Conservation (phyloP, 495 filamentous ascomycete species). For the Penicillium subrubescens region DNA sequence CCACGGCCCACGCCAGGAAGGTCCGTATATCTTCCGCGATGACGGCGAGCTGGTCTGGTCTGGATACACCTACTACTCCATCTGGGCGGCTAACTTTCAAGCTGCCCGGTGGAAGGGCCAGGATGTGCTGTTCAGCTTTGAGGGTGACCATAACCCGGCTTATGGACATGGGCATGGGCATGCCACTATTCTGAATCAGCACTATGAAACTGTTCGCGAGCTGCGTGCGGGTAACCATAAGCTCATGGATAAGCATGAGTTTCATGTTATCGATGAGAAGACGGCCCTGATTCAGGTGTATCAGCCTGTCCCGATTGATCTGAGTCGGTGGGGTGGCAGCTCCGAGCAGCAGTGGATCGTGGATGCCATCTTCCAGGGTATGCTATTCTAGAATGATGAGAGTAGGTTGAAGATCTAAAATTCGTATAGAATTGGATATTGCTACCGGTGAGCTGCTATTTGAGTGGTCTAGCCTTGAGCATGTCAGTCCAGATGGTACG, state of each 20-base stretch:
- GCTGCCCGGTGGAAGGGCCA: conserved; percentile 51
- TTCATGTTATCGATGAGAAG: conserved; percentile 48
- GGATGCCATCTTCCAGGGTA: conserved; percentile 46
- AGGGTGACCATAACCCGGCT: conserved; percentile 54
- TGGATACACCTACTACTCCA: conserved; percentile 55
- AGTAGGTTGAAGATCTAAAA: neutral
- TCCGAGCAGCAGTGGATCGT: conserved; percentile 47
- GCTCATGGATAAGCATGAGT: conserved; percentile 56
- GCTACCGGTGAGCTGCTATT: conserved; percentile 42
- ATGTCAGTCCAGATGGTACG: conserved; percentile 47
- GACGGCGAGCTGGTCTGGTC: conserved; percentile 59
- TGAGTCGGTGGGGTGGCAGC: conserved; percentile 39
- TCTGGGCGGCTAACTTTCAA: conserved; percentile 55
- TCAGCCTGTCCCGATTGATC: conserved; percentile 38
- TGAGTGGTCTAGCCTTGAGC: conserved; percentile 45
- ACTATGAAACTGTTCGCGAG: conserved; percentile 56
- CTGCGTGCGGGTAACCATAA: conserved; percentile 55
- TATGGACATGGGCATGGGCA: conserved; percentile 59
- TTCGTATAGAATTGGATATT: conserved; percentile 37
- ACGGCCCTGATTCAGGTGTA: conserved; percentile 46
- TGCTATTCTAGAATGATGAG: neutral
- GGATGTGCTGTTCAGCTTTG: conserved; percentile 55
- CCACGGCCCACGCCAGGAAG: conserved; percentile 57
- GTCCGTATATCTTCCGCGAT: conserved; percentile 57
- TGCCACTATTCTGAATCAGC: conserved; percentile 52